Percentiles rank a stretch among this genome's conserved stretches.
Evolutionary conservation across 306 rosid species (phyloP).

Genomic region (Inga leiocalycina): DNA sequence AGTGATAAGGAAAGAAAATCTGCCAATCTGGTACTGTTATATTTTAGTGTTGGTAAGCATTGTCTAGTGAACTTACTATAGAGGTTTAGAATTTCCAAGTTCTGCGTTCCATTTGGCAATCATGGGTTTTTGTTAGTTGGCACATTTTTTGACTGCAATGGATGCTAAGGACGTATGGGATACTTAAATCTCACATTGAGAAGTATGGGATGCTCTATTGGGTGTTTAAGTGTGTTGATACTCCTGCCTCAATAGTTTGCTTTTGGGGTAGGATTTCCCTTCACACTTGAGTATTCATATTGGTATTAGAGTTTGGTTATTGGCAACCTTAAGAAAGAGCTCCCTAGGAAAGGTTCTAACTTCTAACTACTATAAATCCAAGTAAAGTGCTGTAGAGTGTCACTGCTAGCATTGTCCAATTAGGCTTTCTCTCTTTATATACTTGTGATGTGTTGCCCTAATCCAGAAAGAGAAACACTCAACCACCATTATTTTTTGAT

Average conservation of each 20-base stretch:
- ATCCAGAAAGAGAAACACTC: conserved; percentile 4
- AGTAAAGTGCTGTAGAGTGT: background rate
- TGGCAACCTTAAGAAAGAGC: background rate
- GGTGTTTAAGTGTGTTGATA: too few relatives aligned
- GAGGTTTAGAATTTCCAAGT: background rate
- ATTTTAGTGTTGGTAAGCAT: background rate
- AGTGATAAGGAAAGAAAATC: background rate
- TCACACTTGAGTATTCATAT: background rate
- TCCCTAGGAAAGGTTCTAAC: background rate
- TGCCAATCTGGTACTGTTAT: background rate
- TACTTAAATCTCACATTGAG: background rate
- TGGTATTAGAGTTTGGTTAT: background rate
- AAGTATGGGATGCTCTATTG: background rate
- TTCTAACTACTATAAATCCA: background rate
- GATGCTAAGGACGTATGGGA: background rate
- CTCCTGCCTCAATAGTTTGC: background rate
- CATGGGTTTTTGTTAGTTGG: background rate
- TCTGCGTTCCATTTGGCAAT: background rate
- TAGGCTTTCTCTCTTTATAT: background rate
- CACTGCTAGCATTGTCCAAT: background rate
- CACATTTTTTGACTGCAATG: background rate
- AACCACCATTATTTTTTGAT: background rate
- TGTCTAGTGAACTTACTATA: background rate
- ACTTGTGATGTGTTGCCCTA: background rate
- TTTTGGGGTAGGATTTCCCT: background rate